Conservation (phyloP, 2,329 filamentous ascomycete species). For the Epichloe festucae region DNA sequence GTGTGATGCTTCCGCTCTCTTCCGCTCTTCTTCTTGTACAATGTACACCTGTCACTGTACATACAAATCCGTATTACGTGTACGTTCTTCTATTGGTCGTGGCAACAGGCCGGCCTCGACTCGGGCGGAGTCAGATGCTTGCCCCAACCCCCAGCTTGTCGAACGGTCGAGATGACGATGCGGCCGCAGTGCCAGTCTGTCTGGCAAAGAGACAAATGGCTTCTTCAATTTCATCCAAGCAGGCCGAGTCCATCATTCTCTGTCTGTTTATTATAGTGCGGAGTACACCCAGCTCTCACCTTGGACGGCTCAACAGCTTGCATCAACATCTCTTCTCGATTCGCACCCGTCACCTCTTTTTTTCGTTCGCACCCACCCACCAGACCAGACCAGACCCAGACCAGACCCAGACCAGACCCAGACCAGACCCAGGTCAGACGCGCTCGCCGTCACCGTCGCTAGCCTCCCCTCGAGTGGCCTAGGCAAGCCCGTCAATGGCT, state of each 20-base stretch:
- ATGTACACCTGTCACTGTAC: too few species aligned
- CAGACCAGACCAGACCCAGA: too few species aligned
- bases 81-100: neutral
- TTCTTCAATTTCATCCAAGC: too few species aligned
- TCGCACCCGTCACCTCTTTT: neutral
- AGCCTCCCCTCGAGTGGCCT: neutral
- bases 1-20: too few species aligned
- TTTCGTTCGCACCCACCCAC: neutral
- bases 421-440: neutral
- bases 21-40: too few species aligned
- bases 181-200: neutral
- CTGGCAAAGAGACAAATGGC: neutral
- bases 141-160: neutral
- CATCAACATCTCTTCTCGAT: neutral
- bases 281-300: too few species aligned
- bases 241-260: too few species aligned
- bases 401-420: neutral
- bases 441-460: slow-evolving; percentile 1
- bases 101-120: too few species aligned
- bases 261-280: too few species aligned
- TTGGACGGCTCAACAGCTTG: too few species aligned
- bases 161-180: neutral
- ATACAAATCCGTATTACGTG: too few species aligned
- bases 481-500: neutral
- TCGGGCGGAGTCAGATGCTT: too few species aligned